Evolutionary conservation across 2,329 filamentous ascomycete genomes (phyloP).

Genomic region (Xylaria sp.): DNA sequence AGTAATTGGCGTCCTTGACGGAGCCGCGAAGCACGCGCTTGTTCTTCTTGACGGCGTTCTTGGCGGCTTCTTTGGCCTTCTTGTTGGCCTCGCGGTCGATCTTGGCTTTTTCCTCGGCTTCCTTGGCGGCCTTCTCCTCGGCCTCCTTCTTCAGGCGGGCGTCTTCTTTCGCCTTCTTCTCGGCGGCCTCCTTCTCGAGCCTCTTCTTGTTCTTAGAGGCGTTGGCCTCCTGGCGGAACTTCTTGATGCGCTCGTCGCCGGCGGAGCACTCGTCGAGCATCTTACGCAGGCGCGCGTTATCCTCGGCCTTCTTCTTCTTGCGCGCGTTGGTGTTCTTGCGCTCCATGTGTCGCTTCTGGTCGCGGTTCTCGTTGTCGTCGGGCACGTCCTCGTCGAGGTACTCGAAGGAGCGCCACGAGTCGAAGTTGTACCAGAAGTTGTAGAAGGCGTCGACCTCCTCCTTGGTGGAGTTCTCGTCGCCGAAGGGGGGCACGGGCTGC

Average conservation of each 20-base stretch:
- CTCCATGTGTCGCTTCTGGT: constrained; percentile 98
- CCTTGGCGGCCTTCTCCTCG: constrained; percentile 78
- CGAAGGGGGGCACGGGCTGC: constrained; percentile 87
- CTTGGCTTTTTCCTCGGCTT: constrained; percentile 88
- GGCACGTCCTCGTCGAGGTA: constrained; percentile 99
- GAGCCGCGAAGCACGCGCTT: constrained; percentile 94
- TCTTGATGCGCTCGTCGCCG: constrained; percentile 94
- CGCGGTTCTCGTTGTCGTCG: constrained; percentile 97
- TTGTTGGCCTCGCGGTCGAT: constrained; percentile 80
- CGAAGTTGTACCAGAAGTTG: constrained; percentile 99
- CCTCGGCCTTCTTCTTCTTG: constrained; percentile 99
- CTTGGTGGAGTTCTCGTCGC: constrained; percentile 81
- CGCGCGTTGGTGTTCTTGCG: constrained; percentile 97
- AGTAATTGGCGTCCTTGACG: constrained; percentile 99
- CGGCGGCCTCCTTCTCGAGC: constrained; percentile 87
- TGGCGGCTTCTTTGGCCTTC: constrained; percentile 98
- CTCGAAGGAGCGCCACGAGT: constrained; percentile 97
- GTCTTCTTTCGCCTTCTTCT: constrained; percentile 85
- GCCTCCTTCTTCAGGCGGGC: constrained; percentile 83
- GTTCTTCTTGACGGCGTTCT: constrained; percentile 99
- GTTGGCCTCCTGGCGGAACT: constrained; percentile 89
- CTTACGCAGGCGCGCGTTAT: constrained; percentile 87
- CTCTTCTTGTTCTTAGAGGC: constrained; percentile 97
- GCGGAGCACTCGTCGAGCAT: constrained; percentile 86
- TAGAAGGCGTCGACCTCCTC: constrained; percentile 95